A percentile compares a stretch with the other conserved stretches of the same genome.
These are phyloP conservation scores for Lactifluus echinatus DNA, from an alignment of 768 basidiomycete genomes.

Conservation along the genomic window DNA sequence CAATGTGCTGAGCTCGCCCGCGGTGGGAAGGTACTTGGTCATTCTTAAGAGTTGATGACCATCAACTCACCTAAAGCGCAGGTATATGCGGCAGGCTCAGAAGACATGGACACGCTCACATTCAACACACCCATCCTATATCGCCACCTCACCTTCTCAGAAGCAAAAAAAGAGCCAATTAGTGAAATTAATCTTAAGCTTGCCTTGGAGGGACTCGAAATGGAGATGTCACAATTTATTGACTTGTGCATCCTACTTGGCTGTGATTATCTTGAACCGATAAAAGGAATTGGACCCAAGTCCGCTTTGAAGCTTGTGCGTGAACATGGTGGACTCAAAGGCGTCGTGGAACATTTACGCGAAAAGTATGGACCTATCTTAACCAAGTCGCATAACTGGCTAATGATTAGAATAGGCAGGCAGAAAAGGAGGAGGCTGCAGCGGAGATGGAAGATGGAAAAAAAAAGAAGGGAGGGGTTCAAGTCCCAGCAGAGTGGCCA, in stretches of 20 bases:
- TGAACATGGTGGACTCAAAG: constrained; percentile 65
- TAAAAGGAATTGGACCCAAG: constrained; percentile 93
- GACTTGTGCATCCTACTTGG: constrained; percentile 95
- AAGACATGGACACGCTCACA: constrained; percentile 99
- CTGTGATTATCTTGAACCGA: constrained; percentile 98
- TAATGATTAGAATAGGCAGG: constrained; percentile 29
- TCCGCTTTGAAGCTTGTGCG: constrained; percentile 87
- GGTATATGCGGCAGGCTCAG: constrained; percentile 97
- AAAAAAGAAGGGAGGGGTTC: constrained; percentile 67
- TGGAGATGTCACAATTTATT: constrained; percentile 96
- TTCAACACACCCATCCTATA: constrained; percentile 87
- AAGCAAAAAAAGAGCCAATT: constrained; percentile 95
- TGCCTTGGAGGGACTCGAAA: constrained; percentile 80
- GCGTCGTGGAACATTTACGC: constrained; percentile 68
- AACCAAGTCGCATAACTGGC: neutral
- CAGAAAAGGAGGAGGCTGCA: constrained; percentile 34
- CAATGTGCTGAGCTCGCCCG: constrained; percentile 98
- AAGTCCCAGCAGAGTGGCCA: constrained; percentile 91
- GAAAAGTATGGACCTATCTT: constrained; percentile 47
- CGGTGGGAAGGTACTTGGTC: constrained; percentile 65
- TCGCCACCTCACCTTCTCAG: constrained; percentile 95
- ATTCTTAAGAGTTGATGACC: neutral
- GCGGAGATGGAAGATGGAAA: constrained; percentile 40
- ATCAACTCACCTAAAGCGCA: constrained; percentile 25
- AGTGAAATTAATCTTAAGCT: constrained; percentile 79